Evolutionary conservation across 257 asterid species (phyloP), one percentile per base, ranked within the genome.

Genomic region (Solanum bulbocastanum): DNA sequence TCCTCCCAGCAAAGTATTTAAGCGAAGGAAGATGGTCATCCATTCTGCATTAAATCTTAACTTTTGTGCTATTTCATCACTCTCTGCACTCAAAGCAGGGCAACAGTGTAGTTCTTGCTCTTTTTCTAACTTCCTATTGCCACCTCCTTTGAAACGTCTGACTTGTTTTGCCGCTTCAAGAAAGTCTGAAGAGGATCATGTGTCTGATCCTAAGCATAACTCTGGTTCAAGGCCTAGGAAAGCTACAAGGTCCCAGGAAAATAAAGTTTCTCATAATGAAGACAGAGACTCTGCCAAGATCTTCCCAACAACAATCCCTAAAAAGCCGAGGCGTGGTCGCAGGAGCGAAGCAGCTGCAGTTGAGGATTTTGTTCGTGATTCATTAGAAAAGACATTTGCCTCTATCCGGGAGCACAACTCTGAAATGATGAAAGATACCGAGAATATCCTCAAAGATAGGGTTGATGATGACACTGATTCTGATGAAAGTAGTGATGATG

Each of bases 291-390:
- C 92, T 6, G 90, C 89, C 78, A 82, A 72, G 32, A 74, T 76
- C 15, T 93, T 93, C 85, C 94, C 98, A 22, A 81, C 91, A 68
- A 90, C 93, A 81, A 91, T 92, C 87, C 98, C 98, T 36, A 95
- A 90, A 88, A 95, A 91, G 91, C 94, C 95, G 4, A 96, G 93
- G 92, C 96, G 98, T 56, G 98, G 98, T 27, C 97, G 98, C 10
- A 92, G 90, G 92, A 93, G 98, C 68, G 99, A 96, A 90, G 95
- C 98, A 85, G 95, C 98, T 87, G 98, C 98, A 10, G 99, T 96
- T 39, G 99, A 95, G 93, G 99, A 96, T 90, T 94, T 89, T 9
- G 93, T 94, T 71, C 98, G 98, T 6, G 90, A 71, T 87, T 88
- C 95, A 8, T 94, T 96, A 16, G 93, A 88, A 87, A 90, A 39